Evolutionary conservation across 441 rosid genomes (phyloP).

Genomic region (Croton laevigatus): DNA sequence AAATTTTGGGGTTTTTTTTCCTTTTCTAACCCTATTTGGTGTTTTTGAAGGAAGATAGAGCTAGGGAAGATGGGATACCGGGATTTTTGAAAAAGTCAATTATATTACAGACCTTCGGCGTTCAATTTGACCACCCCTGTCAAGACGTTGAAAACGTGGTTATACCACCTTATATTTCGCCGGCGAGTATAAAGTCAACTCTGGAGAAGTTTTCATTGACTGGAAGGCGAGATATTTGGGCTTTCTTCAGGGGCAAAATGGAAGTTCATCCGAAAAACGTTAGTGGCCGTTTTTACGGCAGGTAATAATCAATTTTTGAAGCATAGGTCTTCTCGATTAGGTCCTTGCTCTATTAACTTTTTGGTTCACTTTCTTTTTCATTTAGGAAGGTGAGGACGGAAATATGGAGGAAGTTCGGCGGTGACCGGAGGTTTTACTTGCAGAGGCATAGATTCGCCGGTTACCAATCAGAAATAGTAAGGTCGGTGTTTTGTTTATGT

Average conservation of each 20-base stretch:
- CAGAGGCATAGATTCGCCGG: conserved; percentile 68
- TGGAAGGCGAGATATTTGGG: conserved; percentile 68
- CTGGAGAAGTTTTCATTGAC: conserved; percentile 37
- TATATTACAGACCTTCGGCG: conserved; percentile 87
- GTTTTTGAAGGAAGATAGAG: conserved; percentile 67
- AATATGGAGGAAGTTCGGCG: conserved; percentile 65
- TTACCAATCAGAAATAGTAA: conserved; percentile 78
- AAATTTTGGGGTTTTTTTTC: background rate
- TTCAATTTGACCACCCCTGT: conserved; percentile 73
- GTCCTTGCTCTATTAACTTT: background rate
- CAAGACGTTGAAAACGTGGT: conserved; percentile 78
- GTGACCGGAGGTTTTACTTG: conserved; percentile 73
- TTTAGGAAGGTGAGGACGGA: conserved; percentile 72
- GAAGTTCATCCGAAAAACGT: conserved; percentile 87
- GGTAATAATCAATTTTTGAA: conserved; percentile 33
- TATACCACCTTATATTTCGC: conserved; percentile 81
- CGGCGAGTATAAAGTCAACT: conserved; percentile 51
- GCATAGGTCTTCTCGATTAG: background rate
- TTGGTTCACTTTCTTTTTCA: background rate
- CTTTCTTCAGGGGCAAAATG: conserved; percentile 93
- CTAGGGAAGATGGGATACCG: conserved; percentile 74
- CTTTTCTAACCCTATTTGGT: background rate
- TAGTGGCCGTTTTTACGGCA: conserved; percentile 91
- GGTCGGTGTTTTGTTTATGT: conserved; percentile 83
- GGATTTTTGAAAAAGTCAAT: conserved; percentile 65